A percentile compares a stretch with the other conserved stretches of the same genome.
Evolutionary conservation across 768 basidiomycete species (phyloP).

Genomic region (Rhizopogon salebrosus): DNA sequence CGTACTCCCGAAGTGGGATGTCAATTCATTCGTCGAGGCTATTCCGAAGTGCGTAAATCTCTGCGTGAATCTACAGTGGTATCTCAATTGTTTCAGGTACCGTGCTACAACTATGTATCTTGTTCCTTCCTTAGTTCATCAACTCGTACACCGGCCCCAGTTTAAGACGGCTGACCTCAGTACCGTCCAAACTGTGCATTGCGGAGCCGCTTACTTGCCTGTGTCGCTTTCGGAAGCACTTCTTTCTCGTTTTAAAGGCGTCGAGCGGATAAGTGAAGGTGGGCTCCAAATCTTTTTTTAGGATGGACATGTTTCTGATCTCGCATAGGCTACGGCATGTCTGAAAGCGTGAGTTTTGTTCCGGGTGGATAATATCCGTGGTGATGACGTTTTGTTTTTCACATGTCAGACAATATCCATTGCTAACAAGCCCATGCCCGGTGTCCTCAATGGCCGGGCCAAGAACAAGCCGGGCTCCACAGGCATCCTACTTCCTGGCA

Average conservation of each 20-base stretch:
- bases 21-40: slow-evolving; percentile 40
- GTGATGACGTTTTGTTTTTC: neutral
- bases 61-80: neutral
- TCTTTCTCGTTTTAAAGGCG: slow-evolving; percentile 28
- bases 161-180: slow-evolving; percentile 47
- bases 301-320: slow-evolving; percentile 1
- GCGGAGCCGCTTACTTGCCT: slow-evolving; percentile 68
- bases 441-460: slow-evolving; percentile 39
- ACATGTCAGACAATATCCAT: slow-evolving; percentile 49
- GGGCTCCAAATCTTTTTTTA: slow-evolving; percentile 5
- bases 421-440: slow-evolving; percentile 38
- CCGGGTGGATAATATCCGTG: neutral
- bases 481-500: slow-evolving; percentile 58
- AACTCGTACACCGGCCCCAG: slow-evolving; percentile 51
- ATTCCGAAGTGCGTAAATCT: slow-evolving; percentile 51
- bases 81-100: slow-evolving; percentile 35
- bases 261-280: slow-evolving; percentile 43
- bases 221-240: slow-evolving; percentile 44
- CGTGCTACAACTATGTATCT: slow-evolving; percentile 43
- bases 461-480: slow-evolving; percentile 37
- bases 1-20: slow-evolving; percentile 58
- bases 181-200: slow-evolving; percentile 36
- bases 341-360: slow-evolving; percentile 47
- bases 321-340: slow-evolving; percentile 62
- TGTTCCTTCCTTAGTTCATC: slow-evolving; percentile 63